These are phyloP conservation scores for Endoconidiophora laricicola DNA, from an alignment of 2,329 filamentous ascomycete species.

Conservation along the genomic window DNA sequence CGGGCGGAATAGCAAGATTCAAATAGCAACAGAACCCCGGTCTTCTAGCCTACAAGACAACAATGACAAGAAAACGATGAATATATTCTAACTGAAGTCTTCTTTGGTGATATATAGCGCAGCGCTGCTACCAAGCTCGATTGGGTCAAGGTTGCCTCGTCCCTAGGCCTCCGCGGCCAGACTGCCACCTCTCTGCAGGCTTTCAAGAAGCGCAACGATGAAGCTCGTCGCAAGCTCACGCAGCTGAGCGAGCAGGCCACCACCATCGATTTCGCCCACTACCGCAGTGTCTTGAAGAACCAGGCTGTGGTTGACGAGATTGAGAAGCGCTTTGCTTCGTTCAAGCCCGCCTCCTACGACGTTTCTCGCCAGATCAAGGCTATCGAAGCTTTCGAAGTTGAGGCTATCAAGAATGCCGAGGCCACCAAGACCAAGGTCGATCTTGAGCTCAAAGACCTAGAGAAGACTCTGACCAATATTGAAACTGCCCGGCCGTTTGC, in stretches of 20 bases:
- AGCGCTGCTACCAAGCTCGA: slow-evolving; percentile 98
- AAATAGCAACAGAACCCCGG: not conserved
- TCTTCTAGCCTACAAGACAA: not conserved
- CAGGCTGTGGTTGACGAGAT: slow-evolving; percentile 88
- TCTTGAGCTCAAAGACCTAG: slow-evolving; percentile 80
- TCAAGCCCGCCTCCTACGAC: slow-evolving; percentile 90
- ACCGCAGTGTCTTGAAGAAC: slow-evolving; percentile 91
- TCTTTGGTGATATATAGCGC: slow-evolving; percentile 43
- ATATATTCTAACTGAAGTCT: no score
- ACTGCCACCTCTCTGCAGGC: slow-evolving; percentile 79
- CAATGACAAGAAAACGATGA: not conserved
- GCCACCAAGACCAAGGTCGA: slow-evolving; percentile 94
- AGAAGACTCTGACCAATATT: slow-evolving; percentile 93
- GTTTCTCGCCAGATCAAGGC: slow-evolving; percentile 88
- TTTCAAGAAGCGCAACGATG: slow-evolving; percentile 99
- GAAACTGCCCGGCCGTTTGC: slow-evolving; percentile 91
- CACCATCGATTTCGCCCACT: slow-evolving; percentile 81
- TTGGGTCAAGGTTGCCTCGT: slow-evolving; percentile 88
- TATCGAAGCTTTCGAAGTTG: slow-evolving; percentile 92
- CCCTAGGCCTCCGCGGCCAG: slow-evolving; percentile 89
- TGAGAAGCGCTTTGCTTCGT: slow-evolving; percentile 82
- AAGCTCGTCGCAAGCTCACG: slow-evolving; percentile 86
- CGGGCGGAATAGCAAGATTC: not conserved
- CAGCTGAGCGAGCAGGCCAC: slow-evolving; percentile 69
- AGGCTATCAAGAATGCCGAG: slow-evolving; percentile 93